Conservation (phyloP, 768 basidiomycete genomes). For the Xerocomellus chrysenteron region DNA sequence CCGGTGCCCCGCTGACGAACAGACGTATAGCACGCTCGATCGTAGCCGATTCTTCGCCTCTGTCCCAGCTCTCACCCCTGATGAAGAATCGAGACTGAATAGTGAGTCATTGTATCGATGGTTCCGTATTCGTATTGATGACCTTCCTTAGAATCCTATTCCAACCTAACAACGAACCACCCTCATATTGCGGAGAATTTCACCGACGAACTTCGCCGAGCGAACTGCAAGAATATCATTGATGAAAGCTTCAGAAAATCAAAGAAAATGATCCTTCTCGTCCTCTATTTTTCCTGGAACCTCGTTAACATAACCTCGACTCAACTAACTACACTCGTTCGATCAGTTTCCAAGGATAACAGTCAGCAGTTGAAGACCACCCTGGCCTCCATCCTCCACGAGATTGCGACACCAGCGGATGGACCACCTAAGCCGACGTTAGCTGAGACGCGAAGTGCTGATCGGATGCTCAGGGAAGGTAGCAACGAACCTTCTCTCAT, state of each 20-base stretch:
- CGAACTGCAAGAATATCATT: constrained; percentile 11
- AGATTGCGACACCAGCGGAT: neutral
- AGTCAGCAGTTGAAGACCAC: constrained; percentile 11
- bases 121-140: neutral
- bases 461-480: constrained; percentile 25
- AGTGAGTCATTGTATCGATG: neutral
- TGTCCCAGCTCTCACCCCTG: constrained; percentile 11
- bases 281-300: constrained; percentile 14
- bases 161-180: constrained; percentile 13
- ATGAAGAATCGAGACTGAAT: constrained; percentile 13
- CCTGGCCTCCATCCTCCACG: constrained; percentile 19
- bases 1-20: neutral
- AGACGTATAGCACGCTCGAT: constrained; percentile 17
- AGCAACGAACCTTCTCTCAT: constrained; percentile 19
- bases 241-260: constrained; percentile 23
- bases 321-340: constrained; percentile 14
- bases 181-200: constrained; percentile 19
- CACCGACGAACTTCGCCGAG: constrained; percentile 18
- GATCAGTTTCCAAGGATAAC: constrained; percentile 12
- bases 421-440: constrained; percentile 7
- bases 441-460: constrained; percentile 11
- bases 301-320: constrained; percentile 11
- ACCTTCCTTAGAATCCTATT: constrained; percentile 15
- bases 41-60: constrained; percentile 15
- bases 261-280: constrained; percentile 25